Evolutionary conservation across 805 yeast genomes (phyloP).

Genomic region (Suhomyces tanzawaensis): DNA sequence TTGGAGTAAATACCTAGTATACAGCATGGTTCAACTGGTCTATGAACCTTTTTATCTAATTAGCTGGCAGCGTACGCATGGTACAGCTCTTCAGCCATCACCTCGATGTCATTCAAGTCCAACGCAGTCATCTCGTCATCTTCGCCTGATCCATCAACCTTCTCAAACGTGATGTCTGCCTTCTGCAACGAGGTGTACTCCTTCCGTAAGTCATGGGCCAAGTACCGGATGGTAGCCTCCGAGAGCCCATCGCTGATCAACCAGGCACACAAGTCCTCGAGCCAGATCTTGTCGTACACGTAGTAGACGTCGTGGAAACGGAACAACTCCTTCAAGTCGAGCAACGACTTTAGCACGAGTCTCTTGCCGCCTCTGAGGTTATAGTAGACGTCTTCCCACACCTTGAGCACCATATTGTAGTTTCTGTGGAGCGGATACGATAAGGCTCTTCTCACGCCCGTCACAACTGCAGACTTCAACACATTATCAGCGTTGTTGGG

Average conservation of each 20-base stretch:
- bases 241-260: constrained; percentile 56
- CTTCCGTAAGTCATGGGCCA: constrained; percentile 64
- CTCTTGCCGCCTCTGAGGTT: constrained; percentile 69
- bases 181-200: constrained; percentile 39
- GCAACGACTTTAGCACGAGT: constrained; percentile 55
- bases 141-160: constrained; percentile 28
- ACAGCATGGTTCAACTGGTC: no score
- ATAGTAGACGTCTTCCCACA: constrained; percentile 74
- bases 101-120: constrained; percentile 55
- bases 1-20: no score
- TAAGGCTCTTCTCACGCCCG: constrained; percentile 70
- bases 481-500: constrained; percentile 26
- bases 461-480: constrained; percentile 54
- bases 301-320: constrained; percentile 82
- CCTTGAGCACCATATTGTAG: constrained; percentile 54
- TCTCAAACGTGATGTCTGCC: constrained; percentile 55
- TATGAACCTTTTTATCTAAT: no score
- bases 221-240: constrained; percentile 55
- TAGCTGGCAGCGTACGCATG: constrained; percentile 5
- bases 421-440: constrained; percentile 79
- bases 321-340: constrained; percentile 68
- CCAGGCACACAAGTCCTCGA: constrained; percentile 81
- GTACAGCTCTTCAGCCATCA: constrained; percentile 47
- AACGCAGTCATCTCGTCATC: constrained; percentile 37
- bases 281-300: constrained; percentile 72